Evolutionary conservation across 169 alveolate species (phyloP).

Genomic region (Fabrea salina): DNA sequence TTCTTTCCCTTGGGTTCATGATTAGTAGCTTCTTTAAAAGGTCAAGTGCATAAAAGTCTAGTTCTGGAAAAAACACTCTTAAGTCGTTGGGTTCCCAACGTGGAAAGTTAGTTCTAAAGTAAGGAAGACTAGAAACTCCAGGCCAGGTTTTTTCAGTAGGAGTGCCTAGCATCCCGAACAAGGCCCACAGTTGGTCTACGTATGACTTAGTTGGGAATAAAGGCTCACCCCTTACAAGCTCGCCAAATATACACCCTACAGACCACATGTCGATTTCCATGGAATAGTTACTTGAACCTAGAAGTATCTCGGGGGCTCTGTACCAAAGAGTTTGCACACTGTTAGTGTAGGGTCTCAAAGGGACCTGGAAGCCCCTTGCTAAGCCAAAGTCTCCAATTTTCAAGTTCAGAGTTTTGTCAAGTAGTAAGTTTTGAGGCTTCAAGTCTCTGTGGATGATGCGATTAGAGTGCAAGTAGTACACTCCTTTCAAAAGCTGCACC

Average conservation of each 20-base stretch:
- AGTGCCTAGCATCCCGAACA: slow-evolving; percentile 69
- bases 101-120: background rate
- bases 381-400: slow-evolving; percentile 83
- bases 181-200: slow-evolving; percentile 59
- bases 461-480: slow-evolving; percentile 77
- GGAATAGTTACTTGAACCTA: slow-evolving; percentile 64
- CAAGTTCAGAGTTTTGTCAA: slow-evolving; percentile 68
- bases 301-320: slow-evolving; percentile 82
- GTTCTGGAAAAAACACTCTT: background rate
- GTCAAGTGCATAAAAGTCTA: slow-evolving; percentile 52
- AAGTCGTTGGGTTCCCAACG: background rate
- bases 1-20: slow-evolving; percentile 46
- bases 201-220: slow-evolving; percentile 68
- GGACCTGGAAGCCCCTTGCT: slow-evolving; percentile 84
- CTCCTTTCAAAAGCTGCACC: slow-evolving; percentile 70
- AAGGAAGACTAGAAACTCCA: slow-evolving; percentile 50
- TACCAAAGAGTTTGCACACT: slow-evolving; percentile 73
- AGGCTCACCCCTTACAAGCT: slow-evolving; percentile 61
- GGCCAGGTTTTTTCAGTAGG: slow-evolving; percentile 79
- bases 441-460: slow-evolving; percentile 86
- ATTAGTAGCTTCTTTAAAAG: slow-evolving; percentile 34
- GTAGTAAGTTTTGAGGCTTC: slow-evolving; percentile 77
- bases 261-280: slow-evolving; percentile 82
- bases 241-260: slow-evolving; percentile 83
- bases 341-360: slow-evolving; percentile 80